Base-by-base conservation (phyloP, 495 filamentous ascomycete species). In the Lepidopterella palustris region DNA sequence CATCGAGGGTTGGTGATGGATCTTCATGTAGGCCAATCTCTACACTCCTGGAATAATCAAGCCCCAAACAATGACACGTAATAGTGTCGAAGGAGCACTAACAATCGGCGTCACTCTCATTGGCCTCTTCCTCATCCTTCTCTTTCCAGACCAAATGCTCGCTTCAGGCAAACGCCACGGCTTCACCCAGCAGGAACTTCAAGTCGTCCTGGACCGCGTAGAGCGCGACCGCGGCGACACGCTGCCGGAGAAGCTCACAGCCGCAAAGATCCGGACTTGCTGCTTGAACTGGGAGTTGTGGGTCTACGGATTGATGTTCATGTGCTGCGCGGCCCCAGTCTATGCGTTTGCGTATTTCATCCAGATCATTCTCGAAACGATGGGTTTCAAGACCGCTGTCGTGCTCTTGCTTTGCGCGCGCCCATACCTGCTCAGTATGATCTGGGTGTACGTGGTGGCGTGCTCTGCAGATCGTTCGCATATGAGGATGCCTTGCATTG, bases 261-360 rank as follows among this genome's bases (percentile, higher is more conserved):
- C 48, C 59, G 18, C 47, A 5, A 66, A 59, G 42, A 53, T 62
- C 32, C 32, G 52, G 5, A 26, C 54, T 21, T 42, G 62, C 40
- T 13, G 62, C n/a, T 25, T 4, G 10, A 53, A 58, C 45, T 65
- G 42, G 53, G 32, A 62, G 25, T 45, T 65, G 21, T 65, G 53
- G 59, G 53, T 62, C 4, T 65, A 57, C 53, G 58, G 50, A 5
- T 49, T 65, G 29, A 65, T 62, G 59, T 62, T 65, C 55, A 48
- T 62, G 28, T 25, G 45, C 9, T 53, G 45, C 47, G 32, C 54
- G 2, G 52, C 53, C 9, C 63, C 63, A 5, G 55, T 56, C 27
- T 62, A 65, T 42, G 59, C 54, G 1, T 65, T 62, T 29, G 59
- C 63, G 5, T 65, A 65, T 53, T 65, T 62, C 40, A 57, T 60